Conservation (phyloP, 1,284 basidiomycete genomes). For the Cutaneotrichosporon daszewskae region DNA sequence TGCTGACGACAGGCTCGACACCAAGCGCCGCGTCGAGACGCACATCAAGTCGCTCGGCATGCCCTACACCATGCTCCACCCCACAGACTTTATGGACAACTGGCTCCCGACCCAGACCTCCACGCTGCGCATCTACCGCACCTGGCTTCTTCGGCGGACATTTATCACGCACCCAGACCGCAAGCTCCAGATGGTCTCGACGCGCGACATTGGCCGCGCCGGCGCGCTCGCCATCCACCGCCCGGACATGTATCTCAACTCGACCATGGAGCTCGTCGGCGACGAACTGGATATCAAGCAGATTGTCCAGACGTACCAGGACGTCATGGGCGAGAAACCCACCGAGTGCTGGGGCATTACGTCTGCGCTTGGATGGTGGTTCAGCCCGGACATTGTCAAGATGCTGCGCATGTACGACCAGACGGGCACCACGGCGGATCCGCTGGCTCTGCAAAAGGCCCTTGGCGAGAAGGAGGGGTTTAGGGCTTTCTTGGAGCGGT, state of each 20-base stretch:
- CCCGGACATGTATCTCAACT: slow-evolving; percentile 8
- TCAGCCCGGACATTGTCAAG: slow-evolving; percentile 1
- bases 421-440: too few species aligned
- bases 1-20: slow-evolving; percentile 17
- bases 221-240: slow-evolving; percentile 22
- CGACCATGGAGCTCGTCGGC: slow-evolving; percentile 19
- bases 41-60: slow-evolving; percentile 13
- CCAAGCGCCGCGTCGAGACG: slow-evolving; percentile 28
- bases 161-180: slow-evolving; percentile 17
- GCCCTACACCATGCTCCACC: slow-evolving; percentile 9
- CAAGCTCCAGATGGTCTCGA: slow-evolving; percentile 19
- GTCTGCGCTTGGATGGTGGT: slow-evolving; percentile 12
- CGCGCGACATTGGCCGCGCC: slow-evolving; percentile 22
- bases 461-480: slow-evolving; percentile 27
- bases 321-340: slow-evolving; percentile 15
- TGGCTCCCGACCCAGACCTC: slow-evolving; percentile 19
- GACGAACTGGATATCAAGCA: slow-evolving; percentile 21
- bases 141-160: slow-evolving; percentile 22
- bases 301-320: slow-evolving; percentile 18
- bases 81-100: slow-evolving; percentile 20
- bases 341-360: slow-evolving; percentile 14
- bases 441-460: too few species aligned
- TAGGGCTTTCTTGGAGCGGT: slow-evolving; percentile 22
- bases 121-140: slow-evolving; percentile 21
- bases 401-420: too few species aligned